Evolutionary conservation across 2,329 filamentous ascomycete species (phyloP), one percentile per base, ranked within the genome.

Genomic region (Nothophaeocryptopus gaeumannii): DNA sequence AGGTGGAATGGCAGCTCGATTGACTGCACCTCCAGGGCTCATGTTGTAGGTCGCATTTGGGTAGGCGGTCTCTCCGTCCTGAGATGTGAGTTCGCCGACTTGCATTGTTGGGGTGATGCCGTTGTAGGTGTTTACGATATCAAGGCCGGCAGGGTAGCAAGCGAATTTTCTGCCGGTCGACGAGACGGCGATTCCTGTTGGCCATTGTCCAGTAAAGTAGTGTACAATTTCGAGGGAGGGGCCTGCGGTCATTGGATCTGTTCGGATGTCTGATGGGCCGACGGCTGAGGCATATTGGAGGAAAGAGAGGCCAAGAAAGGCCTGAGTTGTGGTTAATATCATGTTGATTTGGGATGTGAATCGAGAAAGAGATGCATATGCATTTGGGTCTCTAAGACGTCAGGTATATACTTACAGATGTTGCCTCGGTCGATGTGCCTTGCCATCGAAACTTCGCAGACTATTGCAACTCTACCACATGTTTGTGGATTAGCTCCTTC

Each of bases 121-220:
- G 5, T 64, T 62, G 47, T 76, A 76, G 13, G 56, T 57, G 50
- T 70, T 69, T 35, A 40, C 60, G 29, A 52, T 52, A 36, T 59
- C 56, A 13, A 58, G 54, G 13, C 50, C 51, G 8, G 67, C 65
- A 5, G 75, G 74, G 47, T 75, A 78, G 53, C 75, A 77, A 3
- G 73, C 74, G 58, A 78, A 78, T 54, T 71, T 74, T 33, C 75
- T 70, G 1, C 75, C 75, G 3, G 61, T 69, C 5, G 67, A 67
- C 1, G 76, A 76, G 2, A 78, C 74, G 2, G 76, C 72, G 33
- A 78, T 75, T 9, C 74, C 74, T 29, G 70, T 73, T 20, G 62
- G 73, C 71, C 70, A 78, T 59, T 77, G 70, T 55, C 74, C 72
- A 43, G 75, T 70, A 51, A 75, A 78, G 13, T 74, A 64, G 60